phyloP scores from a whole-genome alignment of 176 grass and related monocot genomes.

The Oryza brachyantha region DNA sequence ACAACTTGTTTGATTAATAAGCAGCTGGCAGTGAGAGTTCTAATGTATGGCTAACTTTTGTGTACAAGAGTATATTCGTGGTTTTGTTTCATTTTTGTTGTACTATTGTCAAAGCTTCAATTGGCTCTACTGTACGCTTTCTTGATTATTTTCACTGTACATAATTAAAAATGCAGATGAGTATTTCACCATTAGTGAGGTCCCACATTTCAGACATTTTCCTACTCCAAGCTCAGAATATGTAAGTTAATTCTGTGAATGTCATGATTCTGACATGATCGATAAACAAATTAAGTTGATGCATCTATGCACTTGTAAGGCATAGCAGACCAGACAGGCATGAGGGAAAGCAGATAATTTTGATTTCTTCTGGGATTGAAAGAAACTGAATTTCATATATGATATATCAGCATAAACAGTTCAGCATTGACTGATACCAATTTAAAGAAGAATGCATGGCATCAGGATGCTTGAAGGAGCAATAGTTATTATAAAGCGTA shows the following conservation, averaged over 20 bases:
- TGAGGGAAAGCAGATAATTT: not conserved
- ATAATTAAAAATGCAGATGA: not conserved
- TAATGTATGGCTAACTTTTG: not conserved
- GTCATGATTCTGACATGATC: conserved; percentile 1
- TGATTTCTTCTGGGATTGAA: not conserved
- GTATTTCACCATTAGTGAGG: not conserved
- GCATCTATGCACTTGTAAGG: not conserved
- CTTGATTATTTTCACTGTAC: not conserved
- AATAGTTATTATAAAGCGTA: conserved; percentile 19
- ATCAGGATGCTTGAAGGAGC: conserved; percentile 14
- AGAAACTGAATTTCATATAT: not conserved
- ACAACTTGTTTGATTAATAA: conserved; percentile 11
- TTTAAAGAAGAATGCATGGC: not conserved
- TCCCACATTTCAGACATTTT: not conserved
- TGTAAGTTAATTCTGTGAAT: not conserved
- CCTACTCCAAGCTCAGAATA: not conserved
- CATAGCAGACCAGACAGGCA: not conserved
- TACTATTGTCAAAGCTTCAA: not conserved
- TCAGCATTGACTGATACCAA: not conserved
- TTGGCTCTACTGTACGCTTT: not conserved
- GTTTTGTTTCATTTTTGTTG: not conserved
- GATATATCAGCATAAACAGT: not conserved
- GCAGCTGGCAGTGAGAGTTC: not conserved
- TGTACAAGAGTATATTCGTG: conserved; percentile 11
- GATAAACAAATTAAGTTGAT: conserved; percentile 5